phyloP scores from a whole-genome alignment of 2,329 filamentous ascomycete genomes.

The Aspergillus chevalieri region DNA sequence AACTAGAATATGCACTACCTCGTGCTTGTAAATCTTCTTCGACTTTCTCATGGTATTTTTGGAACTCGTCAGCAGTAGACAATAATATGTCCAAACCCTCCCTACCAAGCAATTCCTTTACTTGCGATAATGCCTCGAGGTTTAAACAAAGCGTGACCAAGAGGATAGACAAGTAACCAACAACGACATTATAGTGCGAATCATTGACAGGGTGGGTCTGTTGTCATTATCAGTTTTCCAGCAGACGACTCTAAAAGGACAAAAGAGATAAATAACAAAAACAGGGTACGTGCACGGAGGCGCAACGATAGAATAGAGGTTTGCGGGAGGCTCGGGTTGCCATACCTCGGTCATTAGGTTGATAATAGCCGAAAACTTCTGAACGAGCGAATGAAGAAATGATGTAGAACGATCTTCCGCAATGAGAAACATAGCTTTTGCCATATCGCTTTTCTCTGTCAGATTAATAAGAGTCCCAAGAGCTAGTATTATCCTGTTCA shows the following conservation, averaged over 20 bases:
- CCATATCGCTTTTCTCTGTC: constrained; percentile 65
- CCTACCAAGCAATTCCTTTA: constrained; percentile 41
- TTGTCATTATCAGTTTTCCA: neutral
- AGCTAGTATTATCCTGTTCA: constrained; percentile 70
- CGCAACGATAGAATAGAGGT: neutral
- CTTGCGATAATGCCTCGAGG: constrained; percentile 35
- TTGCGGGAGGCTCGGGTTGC: constrained; percentile 5
- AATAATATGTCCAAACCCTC: constrained; percentile 47
- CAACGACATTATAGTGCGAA: constrained; percentile 70
- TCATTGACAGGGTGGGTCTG: constrained; percentile 57
- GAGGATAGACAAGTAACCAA: constrained; percentile 79
- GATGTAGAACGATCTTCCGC: constrained; percentile 29
- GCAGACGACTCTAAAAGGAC: constrained; percentile 1
- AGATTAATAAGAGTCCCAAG: constrained; percentile 84
- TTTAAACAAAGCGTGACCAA: constrained; percentile 73
- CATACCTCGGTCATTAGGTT: constrained; percentile 63
- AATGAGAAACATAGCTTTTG: constrained; percentile 48
- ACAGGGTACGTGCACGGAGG: constrained; percentile 2
- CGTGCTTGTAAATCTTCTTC: constrained; percentile 45
- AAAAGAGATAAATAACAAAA: neutral
- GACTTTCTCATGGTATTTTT: constrained; percentile 54
- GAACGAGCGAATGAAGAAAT: constrained; percentile 56
- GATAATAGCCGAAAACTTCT: constrained; percentile 62
- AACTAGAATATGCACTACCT: constrained; percentile 45
- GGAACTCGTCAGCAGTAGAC: constrained; percentile 56